Evolutionary conservation across 176 grass and related monocot species (phyloP).

Genomic region (Oryza nivara): DNA sequence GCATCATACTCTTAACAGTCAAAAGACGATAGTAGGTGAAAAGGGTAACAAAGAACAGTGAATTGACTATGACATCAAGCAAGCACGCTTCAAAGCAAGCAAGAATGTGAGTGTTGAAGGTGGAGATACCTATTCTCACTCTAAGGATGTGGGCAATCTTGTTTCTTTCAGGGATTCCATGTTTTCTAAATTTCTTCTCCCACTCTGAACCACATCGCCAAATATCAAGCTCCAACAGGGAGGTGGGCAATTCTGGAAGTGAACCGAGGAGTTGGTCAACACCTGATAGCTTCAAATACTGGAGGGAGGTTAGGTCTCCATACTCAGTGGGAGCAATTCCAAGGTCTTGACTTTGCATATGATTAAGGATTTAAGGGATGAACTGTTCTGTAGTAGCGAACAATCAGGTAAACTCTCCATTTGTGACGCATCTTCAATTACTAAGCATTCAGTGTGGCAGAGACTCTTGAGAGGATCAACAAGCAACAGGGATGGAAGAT

Average conservation of each 20-base stretch:
- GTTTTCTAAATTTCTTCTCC: no score
- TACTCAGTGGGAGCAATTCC: neutral
- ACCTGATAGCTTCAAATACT: accelerated
- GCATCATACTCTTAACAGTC: no score
- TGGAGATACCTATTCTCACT: no score
- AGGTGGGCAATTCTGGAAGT: constrained; percentile 13
- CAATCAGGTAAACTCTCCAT: neutral
- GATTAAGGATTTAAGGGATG: accelerated
- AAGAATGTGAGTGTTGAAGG: no score
- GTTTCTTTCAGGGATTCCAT: no score
- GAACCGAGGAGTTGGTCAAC: constrained; percentile 33
- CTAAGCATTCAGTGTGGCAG: accelerated
- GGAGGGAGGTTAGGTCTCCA: constrained; percentile 27
- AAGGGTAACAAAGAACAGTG: no score
- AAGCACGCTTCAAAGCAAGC: no score
- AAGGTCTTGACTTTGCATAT: neutral
- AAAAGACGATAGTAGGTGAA: no score
- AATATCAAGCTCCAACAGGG: no score
- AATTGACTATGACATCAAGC: no score
- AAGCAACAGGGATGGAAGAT: neutral
- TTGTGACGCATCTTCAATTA: accelerated
- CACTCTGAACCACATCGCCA: no score
- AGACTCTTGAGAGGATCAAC: constrained; percentile 14
- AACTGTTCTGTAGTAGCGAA: neutral
- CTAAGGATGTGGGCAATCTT: no score